Base-by-base conservation (phyloP, 108 stramenopile genomes). In the Nitzschia sp. region DNA sequence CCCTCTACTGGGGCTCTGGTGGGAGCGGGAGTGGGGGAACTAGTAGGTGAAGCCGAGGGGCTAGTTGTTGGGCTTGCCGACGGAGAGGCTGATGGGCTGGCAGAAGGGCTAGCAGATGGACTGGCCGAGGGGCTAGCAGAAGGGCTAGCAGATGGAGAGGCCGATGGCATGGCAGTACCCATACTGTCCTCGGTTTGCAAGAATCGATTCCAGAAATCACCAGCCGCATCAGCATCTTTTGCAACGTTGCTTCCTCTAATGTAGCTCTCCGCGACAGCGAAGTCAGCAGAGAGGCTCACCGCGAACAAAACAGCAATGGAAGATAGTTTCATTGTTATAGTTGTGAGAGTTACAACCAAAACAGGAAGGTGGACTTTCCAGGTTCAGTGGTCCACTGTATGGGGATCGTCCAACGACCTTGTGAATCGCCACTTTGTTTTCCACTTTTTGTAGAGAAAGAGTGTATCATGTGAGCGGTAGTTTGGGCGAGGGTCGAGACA, bases 11-110 rank as follows among this genome's bases (percentile, higher is more conserved):
- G 29, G 5, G 29, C 29, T 5, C 29, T 34, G 5, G 61, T 21
- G 46, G 46, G 17, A 48, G 14, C 2, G 17, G 46, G 14, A 3
- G 14, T 17, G 46, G 14, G 14, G n/a, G 63, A 9, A 59, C 41
- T 6, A 43, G 38, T 50, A 17, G 76, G 69, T 8, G 54, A 22
- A 37, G 60, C 53, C 8, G 63, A 54, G 9, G 59, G 46, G 1
- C 10, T 21, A 17, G 19, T 6, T 43, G 41, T 37, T 21, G 43
- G 29, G 29, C 29, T 34, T 34, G 29, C 29, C 29, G 29, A 34
- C 29, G 29, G 29, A 34, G 29, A 34, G 29, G 29, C 29, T 34
- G 29, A 34, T 34, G 29, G 29, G 29, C 29, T 34, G 5, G 29
- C 29, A 51, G 44, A 15, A 15, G 37, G 50, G 19, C 20, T 29